Base-by-base conservation (phyloP, 2,329 filamentous ascomycete species). In the Aspergillus sp. region DNA sequence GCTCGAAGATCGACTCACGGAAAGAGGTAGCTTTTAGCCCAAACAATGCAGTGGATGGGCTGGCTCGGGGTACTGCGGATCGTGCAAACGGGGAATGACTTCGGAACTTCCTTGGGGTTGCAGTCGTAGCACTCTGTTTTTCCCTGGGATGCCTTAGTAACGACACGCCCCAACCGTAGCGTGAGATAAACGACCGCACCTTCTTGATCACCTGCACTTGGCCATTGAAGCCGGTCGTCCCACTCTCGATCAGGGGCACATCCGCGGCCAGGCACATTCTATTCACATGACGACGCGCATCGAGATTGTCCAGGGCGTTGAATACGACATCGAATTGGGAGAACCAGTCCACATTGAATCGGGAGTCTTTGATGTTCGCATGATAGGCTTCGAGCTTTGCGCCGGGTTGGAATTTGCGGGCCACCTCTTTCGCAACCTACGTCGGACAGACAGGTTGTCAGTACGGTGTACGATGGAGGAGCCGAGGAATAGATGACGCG, bases 21-120 rank as follows among this genome's bases (percentile, higher is more conserved):
- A 55, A 99, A 82, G 8, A 99, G 80, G 70, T 97, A 99, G 69
- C 91, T 96, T 75, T 97, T 99, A 17, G 84, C 93, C 94, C 94
- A 99, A 2, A 99, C 93, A 56, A 99, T 99, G 75, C 94, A 97
- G 73, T 99, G 94, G 41, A 99, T 97, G 0, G 93, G 90, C 65
- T 97, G 93, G 59, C 89, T 95, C 0, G 94, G 94, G 0, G 92
- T 99, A 70, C 90, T 96, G 69, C 94, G 85, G 63, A 99, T 97
- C 1, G 94, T 99, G 76, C 94, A 99, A 40, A 97, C 92, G 1
- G 94, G 92, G 66, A 95, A 97, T 1, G 88, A 88, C 70, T 96
- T 97, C 5, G 93, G 93, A 1, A 88, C 85, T 55, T 93, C 88
- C 72, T 99, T 99, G 2, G 85, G 82, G 13, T 85, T 88, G 76